Conservation (phyloP, 148 eudicot genomes). For the Fagopyrum tataricum region DNA sequence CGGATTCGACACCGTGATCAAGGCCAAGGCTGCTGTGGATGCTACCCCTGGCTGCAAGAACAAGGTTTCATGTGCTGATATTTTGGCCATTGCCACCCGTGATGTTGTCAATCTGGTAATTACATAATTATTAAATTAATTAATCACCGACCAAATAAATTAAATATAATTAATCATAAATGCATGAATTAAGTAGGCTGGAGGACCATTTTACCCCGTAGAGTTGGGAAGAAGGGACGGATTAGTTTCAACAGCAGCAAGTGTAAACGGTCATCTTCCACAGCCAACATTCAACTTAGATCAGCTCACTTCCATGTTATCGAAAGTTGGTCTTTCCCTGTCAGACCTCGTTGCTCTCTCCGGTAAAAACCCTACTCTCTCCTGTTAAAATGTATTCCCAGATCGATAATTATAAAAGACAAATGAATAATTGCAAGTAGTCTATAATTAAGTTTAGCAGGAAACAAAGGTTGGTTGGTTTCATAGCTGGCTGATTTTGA, state of each 20-base stretch:
- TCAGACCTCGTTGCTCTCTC: constrained; percentile 84
- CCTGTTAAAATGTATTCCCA: too few species aligned
- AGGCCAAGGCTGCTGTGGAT: constrained; percentile 61
- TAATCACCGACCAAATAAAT: not conserved
- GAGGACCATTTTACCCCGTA: constrained; percentile 63
- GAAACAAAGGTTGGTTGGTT: too few species aligned
- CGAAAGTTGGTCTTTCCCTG: constrained; percentile 44
- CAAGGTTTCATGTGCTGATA: constrained; percentile 71
- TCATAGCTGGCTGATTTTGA: too few species aligned
- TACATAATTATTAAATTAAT: not conserved
- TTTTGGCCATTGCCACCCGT: constrained; percentile 63
- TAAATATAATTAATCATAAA: not conserved
- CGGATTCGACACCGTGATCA: constrained; percentile 34
- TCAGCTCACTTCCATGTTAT: constrained; percentile 56
- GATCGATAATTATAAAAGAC: too few species aligned
- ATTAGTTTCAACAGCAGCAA: constrained; percentile 52
- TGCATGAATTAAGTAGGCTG: constrained; percentile 36
- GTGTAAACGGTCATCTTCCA: constrained; percentile 67
- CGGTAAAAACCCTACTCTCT: constrained; percentile 26
- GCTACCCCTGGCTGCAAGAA: constrained; percentile 38
- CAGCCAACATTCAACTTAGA: constrained; percentile 43
- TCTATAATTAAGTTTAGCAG: too few species aligned
- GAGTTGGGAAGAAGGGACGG: constrained; percentile 87
- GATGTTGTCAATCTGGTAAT: constrained; percentile 59
- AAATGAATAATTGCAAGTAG: too few species aligned